A percentile compares a stretch with the other conserved stretches of the same genome.
Evolutionary conservation across 225 moss, liverwort and hornwort species (phyloP).

Genomic region (Marchantia polymorpha): DNA sequence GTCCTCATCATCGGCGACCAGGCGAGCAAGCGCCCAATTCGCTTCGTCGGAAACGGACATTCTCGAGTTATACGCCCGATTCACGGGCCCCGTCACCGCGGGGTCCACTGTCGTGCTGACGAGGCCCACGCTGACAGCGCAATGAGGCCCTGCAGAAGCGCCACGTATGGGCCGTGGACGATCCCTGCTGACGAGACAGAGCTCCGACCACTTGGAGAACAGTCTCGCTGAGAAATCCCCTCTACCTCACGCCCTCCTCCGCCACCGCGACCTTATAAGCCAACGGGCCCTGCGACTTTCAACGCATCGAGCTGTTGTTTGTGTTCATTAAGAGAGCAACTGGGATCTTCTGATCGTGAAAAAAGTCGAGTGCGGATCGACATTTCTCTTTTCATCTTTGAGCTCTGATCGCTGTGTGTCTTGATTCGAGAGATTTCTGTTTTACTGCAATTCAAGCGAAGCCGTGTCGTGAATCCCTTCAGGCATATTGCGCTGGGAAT

Average conservation of each 20-base stretch:
- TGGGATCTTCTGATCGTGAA: neutral
- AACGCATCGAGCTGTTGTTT: neutral
- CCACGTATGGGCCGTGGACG: neutral
- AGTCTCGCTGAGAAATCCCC: neutral
- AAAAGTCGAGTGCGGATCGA: neutral
- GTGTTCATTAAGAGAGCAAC: neutral
- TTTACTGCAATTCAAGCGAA: neutral
- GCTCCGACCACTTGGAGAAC: neutral
- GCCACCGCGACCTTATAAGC: neutral
- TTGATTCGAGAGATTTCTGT: no score
- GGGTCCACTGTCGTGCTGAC: neutral
- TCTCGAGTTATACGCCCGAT: neutral
- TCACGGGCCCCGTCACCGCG: neutral
- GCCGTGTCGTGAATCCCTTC: neutral
- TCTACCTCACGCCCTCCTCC: no score
- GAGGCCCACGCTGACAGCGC: neutral
- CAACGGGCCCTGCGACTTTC: neutral
- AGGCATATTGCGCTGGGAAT: neutral
- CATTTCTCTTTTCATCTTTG: no score
- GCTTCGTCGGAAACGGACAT: no score
- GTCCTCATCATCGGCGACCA: no score
- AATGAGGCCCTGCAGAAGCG: neutral
- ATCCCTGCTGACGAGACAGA: neutral
- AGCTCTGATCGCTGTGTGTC: no score
- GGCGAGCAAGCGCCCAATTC: no score